Percentiles rank a stretch among this genome's conserved stretches.
Evolutionary conservation across 106 monocot genomes (phyloP).

Genomic region (Hemerocallis citrina): DNA sequence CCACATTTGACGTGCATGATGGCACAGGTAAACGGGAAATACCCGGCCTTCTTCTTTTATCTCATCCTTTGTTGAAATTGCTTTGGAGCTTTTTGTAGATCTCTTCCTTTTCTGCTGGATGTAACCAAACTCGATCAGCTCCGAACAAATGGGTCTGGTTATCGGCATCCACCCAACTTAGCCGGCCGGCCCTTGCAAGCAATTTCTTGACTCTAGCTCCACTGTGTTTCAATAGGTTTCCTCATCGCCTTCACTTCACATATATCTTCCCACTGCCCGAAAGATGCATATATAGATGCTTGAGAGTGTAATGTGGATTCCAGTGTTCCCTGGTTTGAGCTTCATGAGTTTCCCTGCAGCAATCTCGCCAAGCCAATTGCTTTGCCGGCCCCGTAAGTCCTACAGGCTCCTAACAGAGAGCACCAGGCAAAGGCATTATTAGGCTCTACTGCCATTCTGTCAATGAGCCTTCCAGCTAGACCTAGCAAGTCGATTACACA

Average conservation of each 20-base stretch:
- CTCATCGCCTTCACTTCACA: slow-evolving; percentile 36
- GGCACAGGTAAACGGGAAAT: slow-evolving; percentile 30
- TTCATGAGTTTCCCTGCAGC: slow-evolving; percentile 56
- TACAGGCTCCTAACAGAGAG: slow-evolving; percentile 60
- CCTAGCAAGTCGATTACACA: slow-evolving; percentile 45
- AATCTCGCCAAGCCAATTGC: slow-evolving; percentile 36
- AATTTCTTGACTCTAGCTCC: slow-evolving; percentile 41
- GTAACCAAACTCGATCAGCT: slow-evolving; percentile 35
- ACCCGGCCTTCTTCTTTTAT: slow-evolving; percentile 50
- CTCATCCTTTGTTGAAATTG: too few relatives aligned
- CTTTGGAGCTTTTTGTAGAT: too few relatives aligned
- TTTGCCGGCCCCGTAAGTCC: slow-evolving; percentile 28
- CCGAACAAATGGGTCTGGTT: slow-evolving; percentile 48
- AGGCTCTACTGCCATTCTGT: slow-evolving; percentile 33
- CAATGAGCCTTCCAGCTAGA: slow-evolving; percentile 42
- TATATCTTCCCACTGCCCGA: slow-evolving; percentile 48
- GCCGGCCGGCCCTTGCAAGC: too few relatives aligned
- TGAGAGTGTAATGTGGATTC: slow-evolving; percentile 43
- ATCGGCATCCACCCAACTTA: slow-evolving; percentile 52
- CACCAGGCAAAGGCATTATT: slow-evolving; percentile 55
- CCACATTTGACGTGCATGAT: slow-evolving; percentile 30
- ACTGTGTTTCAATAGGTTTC: slow-evolving; percentile 36
- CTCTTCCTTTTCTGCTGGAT: slow-evolving; percentile 31
- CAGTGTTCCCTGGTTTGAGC: slow-evolving; percentile 44
- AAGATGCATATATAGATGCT: slow-evolving; percentile 43